These are phyloP conservation scores for Themeda triandra DNA, from an alignment of 176 grass and related monocot genomes.

Conservation along the genomic window DNA sequence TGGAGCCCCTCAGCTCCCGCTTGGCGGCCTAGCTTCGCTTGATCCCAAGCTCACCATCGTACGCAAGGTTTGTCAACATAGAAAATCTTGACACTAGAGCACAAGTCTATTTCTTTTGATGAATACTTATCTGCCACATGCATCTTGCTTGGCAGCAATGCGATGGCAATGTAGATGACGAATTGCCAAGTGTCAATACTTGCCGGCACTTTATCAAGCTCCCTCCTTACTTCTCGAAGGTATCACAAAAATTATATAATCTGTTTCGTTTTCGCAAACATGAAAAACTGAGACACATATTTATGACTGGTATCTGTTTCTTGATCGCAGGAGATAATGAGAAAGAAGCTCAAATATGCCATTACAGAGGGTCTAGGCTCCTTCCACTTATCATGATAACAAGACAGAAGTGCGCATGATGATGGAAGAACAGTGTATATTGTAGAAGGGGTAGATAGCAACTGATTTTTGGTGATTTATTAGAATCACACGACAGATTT, in stretches of 20 bases:
- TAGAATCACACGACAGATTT: not conserved
- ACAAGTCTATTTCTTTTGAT: not conserved
- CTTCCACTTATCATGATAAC: constrained; percentile 55
- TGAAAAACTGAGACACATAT: not conserved
- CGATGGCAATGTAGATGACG: constrained; percentile 39
- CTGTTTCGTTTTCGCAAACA: not conserved
- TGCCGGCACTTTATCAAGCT: constrained; percentile 75
- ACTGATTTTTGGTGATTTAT: not conserved
- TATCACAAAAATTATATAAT: constrained; percentile 11
- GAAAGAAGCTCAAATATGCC: constrained; percentile 45
- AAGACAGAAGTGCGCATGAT: not conserved
- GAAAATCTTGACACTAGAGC: not conserved
- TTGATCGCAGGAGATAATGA: constrained; percentile 46
- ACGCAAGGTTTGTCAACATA: constrained; percentile 33
- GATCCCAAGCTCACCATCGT: constrained; percentile 55
- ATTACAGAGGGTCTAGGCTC: constrained; percentile 46
- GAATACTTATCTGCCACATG: constrained; percentile 5
- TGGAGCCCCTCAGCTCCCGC: constrained; percentile 60
- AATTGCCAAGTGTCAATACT: constrained; percentile 66
- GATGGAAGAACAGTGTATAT: not conserved
- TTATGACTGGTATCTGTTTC: constrained; percentile 11
- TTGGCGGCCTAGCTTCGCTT: constrained; percentile 60
- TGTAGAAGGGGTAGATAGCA: not conserved
- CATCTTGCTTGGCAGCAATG: constrained; percentile 44
- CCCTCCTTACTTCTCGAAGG: constrained; percentile 75